Evolutionary conservation across 1,284 basidiomycete species (phyloP), one percentile per base, ranked within the genome.

Genomic region (Apiotrichum gamsii): DNA sequence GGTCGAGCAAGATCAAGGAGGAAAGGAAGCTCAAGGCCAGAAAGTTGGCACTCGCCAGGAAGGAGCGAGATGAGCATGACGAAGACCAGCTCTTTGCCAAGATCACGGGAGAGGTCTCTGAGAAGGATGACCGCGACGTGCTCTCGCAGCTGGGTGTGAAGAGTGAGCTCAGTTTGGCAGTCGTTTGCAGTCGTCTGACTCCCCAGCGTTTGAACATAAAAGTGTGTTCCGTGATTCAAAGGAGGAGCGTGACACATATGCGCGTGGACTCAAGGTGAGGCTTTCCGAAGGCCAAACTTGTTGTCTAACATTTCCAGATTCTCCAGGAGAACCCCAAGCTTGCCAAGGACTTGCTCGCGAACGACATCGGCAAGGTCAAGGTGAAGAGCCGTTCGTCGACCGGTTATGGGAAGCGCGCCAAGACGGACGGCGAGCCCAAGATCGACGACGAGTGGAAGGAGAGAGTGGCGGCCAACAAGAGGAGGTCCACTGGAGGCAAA

Each of bases 251-350:
- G 39, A 53, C 18, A 61, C 69, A 6, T 70, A 57, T 39, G 63
- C 64, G 47, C 57, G 61, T n/a, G 68, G 68, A 3, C 46, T 70
- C 2, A 41, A 62, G 53, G 66, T 68, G 21, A 45, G 65, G n/a
- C n/a, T n/a, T n/a, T n/a, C n/a, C n/a, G n/a, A n/a, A n/a, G n/a
- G n/a, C n/a, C n/a, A n/a, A n/a, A n/a, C n/a, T n/a, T n/a, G n/a
- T n/a, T n/a, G n/a, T n/a, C n/a, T n/a, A n/a, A n/a, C n/a, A 30
- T 41, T 6, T 11, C 25, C 19, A 65, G 62, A 40, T 65, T 4
- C 49, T 67, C 4, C 43, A 41, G 8, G 41, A 52, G 10, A 56
- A 62, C 30, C 65, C 66, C 3, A 50, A 56, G 5, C 14, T 61
- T 10, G 13, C 28, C 39, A 51, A 58, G 1, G 40, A 47, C 25